Conservation (phyloP, 2,329 filamentous ascomycete genomes). For the Lojkania enalia region DNA sequence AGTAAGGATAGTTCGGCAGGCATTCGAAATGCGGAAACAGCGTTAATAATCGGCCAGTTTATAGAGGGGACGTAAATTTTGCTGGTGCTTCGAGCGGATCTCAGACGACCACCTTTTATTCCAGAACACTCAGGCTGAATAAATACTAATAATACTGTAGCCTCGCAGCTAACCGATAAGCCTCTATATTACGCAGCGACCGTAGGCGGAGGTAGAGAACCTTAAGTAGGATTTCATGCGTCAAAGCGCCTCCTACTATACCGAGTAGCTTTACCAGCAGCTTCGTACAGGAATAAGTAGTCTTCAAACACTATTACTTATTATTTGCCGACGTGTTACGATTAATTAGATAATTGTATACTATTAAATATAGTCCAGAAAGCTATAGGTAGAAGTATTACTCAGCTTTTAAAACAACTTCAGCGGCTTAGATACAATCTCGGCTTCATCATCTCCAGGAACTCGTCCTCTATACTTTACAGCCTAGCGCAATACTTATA, state of each 20-base stretch:
- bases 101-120: conserved; percentile 16
- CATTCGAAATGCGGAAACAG: conserved; percentile 19
- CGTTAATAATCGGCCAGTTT: conserved; percentile 17
- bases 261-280: conserved; percentile 18
- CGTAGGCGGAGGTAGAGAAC: conserved; percentile 13
- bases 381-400: conserved; percentile 19
- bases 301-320: conserved; percentile 18
- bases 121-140: conserved; percentile 13
- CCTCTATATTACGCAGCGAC: conserved; percentile 17
- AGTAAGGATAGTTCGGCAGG: conserved; percentile 16
- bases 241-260: conserved; percentile 16
- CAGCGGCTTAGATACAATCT: conserved; percentile 13
- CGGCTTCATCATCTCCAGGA: conserved; percentile 10
- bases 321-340: conserved; percentile 19
- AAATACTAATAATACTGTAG: conserved; percentile 17
- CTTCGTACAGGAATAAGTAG: conserved; percentile 16
- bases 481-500: neutral
- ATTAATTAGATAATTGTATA: conserved; percentile 17
- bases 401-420: conserved; percentile 19
- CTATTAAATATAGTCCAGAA: conserved; percentile 17
- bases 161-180: conserved; percentile 4
- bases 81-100: conserved; percentile 13
- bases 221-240: conserved; percentile 15
- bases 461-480: conserved; percentile 12
- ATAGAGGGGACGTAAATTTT: conserved; percentile 15